These are phyloP conservation scores for Sporisorium graminicola DNA, from an alignment of 1,284 basidiomycete genomes.

Conservation along the genomic window DNA sequence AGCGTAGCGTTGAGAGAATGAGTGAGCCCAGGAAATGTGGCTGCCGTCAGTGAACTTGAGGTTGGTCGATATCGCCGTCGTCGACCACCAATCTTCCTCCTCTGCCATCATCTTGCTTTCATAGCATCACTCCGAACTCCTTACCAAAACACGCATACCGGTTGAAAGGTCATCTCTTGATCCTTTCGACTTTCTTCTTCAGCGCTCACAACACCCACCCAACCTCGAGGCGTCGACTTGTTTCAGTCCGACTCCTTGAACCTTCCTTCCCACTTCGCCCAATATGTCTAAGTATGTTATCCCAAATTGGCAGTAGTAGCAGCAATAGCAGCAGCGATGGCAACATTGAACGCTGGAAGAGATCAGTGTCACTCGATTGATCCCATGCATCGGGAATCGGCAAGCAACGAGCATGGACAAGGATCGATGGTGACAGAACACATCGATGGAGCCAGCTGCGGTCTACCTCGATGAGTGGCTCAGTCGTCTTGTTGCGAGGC, in stretches of 20 bases:
- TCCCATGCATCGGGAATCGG: neutral
- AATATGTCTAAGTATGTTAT: conserved; percentile 63
- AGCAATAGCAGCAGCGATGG: neutral
- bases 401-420: neutral
- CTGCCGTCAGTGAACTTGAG: neutral
- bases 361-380: neutral
- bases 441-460: neutral
- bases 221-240: conserved; percentile 56
- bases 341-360: neutral
- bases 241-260: conserved; percentile 58
- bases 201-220: conserved; percentile 29
- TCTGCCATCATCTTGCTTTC: conserved; percentile 49
- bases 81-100: conserved; percentile 19
- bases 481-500: neutral
- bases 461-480: neutral
- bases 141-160: conserved; percentile 9
- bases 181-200: conserved; percentile 47
- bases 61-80: conserved; percentile 27
- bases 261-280: conserved; percentile 29
- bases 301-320: neutral
- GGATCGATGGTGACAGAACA: neutral
- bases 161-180: conserved; percentile 34
- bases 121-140: conserved; percentile 26
- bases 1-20: neutral
- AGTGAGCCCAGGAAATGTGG: conserved; percentile 4